phyloP scores from a whole-genome alignment of 192 early-diverging fungal genomes.

The Backusella tarrabulga region DNA sequence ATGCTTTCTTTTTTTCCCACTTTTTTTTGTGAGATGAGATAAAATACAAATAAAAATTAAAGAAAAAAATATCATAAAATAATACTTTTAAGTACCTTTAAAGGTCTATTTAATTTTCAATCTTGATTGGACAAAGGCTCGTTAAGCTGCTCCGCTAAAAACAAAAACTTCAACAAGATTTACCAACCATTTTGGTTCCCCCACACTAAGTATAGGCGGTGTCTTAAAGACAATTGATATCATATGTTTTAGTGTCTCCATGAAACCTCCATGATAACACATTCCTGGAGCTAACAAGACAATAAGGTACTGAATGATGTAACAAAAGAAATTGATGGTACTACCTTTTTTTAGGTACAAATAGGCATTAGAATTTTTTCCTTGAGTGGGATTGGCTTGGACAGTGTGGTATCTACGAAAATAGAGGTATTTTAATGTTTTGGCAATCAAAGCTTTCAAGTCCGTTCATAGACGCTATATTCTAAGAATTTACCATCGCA shows the following conservation, averaged over 20 bases:
- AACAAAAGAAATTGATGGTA: neutral
- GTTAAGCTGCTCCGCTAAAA: constrained; percentile 2
- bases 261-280: neutral
- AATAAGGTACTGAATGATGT: neutral
- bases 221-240: neutral
- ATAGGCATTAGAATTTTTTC: neutral
- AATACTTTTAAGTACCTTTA: neutral
- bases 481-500: neutral
- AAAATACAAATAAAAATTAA: neutral
- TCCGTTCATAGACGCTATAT: constrained; percentile 5
- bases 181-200: neutral
- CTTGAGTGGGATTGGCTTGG: neutral
- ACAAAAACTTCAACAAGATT: neutral
- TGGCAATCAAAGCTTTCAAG: neutral
- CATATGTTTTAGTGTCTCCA: neutral
- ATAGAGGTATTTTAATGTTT: constrained; percentile 6
- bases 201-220: neutral
- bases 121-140: neutral
- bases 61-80: neutral
- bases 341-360: constrained; percentile 2
- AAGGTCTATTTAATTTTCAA: neutral
- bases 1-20: neutral
- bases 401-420: neutral
- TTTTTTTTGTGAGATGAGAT: neutral
- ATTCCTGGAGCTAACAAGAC: neutral